Base-by-base conservation (phyloP, 2,329 filamentous ascomycete genomes). In the Hymenoscyphus scutula region DNA sequence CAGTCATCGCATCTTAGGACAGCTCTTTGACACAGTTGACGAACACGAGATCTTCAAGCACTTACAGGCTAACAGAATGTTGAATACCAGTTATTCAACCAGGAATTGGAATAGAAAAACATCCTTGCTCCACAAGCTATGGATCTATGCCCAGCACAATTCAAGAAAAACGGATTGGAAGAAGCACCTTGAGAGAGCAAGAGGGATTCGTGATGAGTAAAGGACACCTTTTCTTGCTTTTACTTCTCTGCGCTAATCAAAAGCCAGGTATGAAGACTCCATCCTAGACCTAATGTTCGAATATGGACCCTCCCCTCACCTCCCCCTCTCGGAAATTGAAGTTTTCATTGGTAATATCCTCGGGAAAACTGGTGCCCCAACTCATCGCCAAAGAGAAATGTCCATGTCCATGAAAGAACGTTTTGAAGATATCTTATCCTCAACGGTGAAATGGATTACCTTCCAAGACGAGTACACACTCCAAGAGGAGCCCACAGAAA, bases 291-390 rank as follows among this genome's bases (percentile, higher is more conserved):
- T 56, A n/a, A 32, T 56, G 17, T 34, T 25, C 30, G 30, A 56
- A 32, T 56, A 32, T 11, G 54, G 54, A 34, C 54, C 54, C 13
- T 23, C n/a, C 10, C 41, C 19, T 7, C 41, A 48, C 11, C 29
- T 34, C 19, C 54, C 54, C 13, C 3, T 56, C 6, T 32, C 29
- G 10, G 54, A 56, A 34, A 37, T 25, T 17, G 54, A 56, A 25
- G 32, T 56, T 7, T 56, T 56, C 30, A 56, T 56, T 6, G 54
- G 54, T 19, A 32, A 29, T 13, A 56, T 56, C 54, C 30, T 56
- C 19, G 54, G 54, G 3, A 56, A 56, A 38, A 17, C 32, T 15
- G 54, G 54, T 34, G 54, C 54, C 11, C 54, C 54, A 25, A 56
- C 54, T 1, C 13, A 13, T 6, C 29, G 54, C 19, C 54, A 56